Evolutionary conservation across 2,329 filamentous ascomycete species (phyloP).

Genomic region (Colletotrichum sp.): DNA sequence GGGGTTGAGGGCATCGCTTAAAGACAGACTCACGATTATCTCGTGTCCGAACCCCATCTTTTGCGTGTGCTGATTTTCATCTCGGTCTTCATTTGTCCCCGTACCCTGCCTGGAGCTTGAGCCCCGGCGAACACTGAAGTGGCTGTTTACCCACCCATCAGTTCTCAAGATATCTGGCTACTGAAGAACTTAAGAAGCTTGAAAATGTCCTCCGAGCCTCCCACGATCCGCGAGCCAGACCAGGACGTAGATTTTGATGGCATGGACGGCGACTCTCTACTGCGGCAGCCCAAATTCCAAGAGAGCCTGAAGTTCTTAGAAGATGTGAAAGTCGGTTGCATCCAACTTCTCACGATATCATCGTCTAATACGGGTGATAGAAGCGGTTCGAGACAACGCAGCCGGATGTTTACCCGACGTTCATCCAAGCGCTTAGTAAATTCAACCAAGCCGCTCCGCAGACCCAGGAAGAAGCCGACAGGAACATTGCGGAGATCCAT

Average conservation of each 20-base stretch:
- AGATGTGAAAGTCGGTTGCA: slow-evolving; percentile 8
- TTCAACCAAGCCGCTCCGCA: not conserved
- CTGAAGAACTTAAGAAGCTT: not conserved
- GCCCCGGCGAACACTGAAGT: not conserved
- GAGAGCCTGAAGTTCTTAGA: slow-evolving; percentile 5
- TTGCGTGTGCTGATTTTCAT: not conserved
- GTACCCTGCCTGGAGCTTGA: not conserved
- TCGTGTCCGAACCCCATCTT: not conserved
- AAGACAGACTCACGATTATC: not conserved
- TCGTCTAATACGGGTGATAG: not conserved
- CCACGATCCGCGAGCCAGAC: not conserved
- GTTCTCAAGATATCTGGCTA: not conserved
- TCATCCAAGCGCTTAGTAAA: slow-evolving; percentile 4
- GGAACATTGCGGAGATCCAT: not conserved
- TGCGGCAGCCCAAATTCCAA: not conserved
- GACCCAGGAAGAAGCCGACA: not conserved
- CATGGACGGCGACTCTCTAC: not conserved
- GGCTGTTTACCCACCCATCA: accelerated
- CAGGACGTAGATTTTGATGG: not conserved
- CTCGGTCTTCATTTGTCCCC: not conserved
- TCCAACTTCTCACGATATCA: not conserved
- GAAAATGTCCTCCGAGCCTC: not conserved
- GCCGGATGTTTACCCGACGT: slow-evolving; percentile 8
- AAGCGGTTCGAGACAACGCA: slow-evolving; percentile 1
- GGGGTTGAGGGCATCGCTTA: not conserved